These are phyloP conservation scores for Sclerotinia minor DNA, from an alignment of 2,329 filamentous ascomycete species.

Conservation along the genomic window DNA sequence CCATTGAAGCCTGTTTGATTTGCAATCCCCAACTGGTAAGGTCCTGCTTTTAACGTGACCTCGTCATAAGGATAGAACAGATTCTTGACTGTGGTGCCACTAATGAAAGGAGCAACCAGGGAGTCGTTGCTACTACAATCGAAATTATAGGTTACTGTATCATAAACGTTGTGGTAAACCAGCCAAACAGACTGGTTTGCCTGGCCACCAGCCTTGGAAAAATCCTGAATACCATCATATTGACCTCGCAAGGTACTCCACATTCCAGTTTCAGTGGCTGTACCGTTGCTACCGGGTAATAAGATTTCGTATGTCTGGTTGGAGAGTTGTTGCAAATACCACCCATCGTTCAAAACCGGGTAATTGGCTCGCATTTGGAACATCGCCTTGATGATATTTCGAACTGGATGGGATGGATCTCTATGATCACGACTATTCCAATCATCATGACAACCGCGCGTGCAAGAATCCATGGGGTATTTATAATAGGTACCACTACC, in stretches of 20 bases:
- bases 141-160: conserved; percentile 54
- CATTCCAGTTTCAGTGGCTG: conserved; percentile 57
- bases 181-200: conserved; percentile 51
- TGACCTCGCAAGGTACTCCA: conserved; percentile 59
- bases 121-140: conserved; percentile 51
- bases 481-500: conserved; percentile 57
- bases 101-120: conserved; percentile 57
- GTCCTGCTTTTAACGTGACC: conserved; percentile 50
- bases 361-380: conserved; percentile 58
- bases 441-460: conserved; percentile 58
- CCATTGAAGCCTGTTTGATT: conserved; percentile 52
- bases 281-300: conserved; percentile 53
- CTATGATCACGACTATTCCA: conserved; percentile 60
- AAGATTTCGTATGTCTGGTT: conserved; percentile 54
- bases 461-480: conserved; percentile 56
- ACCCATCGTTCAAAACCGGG: conserved; percentile 61
- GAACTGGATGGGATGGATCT: conserved; percentile 60
- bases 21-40: conserved; percentile 49
- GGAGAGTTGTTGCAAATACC: conserved; percentile 54
- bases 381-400: conserved; percentile 62
- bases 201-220: conserved; percentile 47
- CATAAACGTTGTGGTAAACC: conserved; percentile 52
- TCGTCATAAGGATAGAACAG: conserved; percentile 63
- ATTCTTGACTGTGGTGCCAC: conserved; percentile 58
- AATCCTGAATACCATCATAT: conserved; percentile 54